Evolutionary conservation across 345 rosid species (phyloP), one percentile per base, ranked within the genome.

Genomic region (Syzygium jambos): DNA sequence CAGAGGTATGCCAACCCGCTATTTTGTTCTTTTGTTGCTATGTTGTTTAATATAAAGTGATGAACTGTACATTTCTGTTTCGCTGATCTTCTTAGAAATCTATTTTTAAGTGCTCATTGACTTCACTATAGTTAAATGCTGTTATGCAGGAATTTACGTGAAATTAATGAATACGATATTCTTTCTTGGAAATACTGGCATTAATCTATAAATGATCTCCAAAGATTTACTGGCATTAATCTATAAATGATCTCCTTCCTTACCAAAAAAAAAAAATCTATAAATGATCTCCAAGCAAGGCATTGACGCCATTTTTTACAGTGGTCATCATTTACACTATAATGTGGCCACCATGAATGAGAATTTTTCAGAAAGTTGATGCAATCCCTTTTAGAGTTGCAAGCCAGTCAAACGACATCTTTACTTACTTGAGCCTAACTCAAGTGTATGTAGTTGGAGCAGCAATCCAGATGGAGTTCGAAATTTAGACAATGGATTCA

Each of bases 1-100:
- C 93, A 83, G 95, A 96, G 94, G 99, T 98, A 94, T 88, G 95
- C 87, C 51, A 68, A 85, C 68, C 78, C 84, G 52, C 51, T 52
- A 57, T n/a, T 59, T 54, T 57, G 57, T 59, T 84, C 54, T 5
- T 14, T 13, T 27, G 55, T 52, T n/a, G 23, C 30, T 84, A 4
- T 10, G 57, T 27, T 16, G 57, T 52, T 46, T 52, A n/a, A 29
- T 84, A 5, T 84, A 41, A 5, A 27, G 23, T 10, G 59, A 73
- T 73, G 49, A 73, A 73, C 25, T 73, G 27, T 73, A 73, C 14
- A 25, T 73, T 52, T 51, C 43, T 84, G 54, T 52, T 84, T 53
- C 0, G 9, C 25, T 41, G 23, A 29, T 30, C 41, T 54, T 54
- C 29, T 23, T 21, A 41, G 86, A 85, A 54, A 54, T 34, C 34